Evolutionary conservation across 768 basidiomycete genomes (phyloP).

Genomic region (Mycena belliarum): DNA sequence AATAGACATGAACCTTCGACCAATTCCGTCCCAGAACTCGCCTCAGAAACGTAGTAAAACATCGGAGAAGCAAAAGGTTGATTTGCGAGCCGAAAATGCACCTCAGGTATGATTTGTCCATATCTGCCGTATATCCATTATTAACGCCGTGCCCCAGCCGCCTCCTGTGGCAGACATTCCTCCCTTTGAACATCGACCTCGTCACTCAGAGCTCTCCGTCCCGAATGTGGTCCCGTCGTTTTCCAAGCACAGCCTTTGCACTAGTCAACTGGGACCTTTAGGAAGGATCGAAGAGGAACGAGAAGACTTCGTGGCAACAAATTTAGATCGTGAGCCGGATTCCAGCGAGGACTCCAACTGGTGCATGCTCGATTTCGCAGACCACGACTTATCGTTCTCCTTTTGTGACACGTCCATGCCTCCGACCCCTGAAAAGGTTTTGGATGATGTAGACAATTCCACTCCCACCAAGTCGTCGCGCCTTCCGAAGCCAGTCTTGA

Average conservation of each 20-base stretch:
- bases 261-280: constrained; percentile 17
- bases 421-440: not conserved
- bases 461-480: constrained; percentile 20
- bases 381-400: constrained; percentile 12
- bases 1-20: constrained; percentile 11
- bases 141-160: not conserved
- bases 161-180: not conserved
- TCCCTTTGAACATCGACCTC: constrained; percentile 3
- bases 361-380: constrained; percentile 13
- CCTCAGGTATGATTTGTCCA: not conserved
- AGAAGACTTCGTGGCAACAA: constrained; percentile 2
- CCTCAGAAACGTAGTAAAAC: not conserved
- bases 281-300: constrained; percentile 23
- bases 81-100: constrained; percentile 3
- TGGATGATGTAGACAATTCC: not conserved
- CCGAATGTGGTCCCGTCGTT: constrained; percentile 21
- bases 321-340: not conserved
- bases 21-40: not conserved
- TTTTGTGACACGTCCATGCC: constrained; percentile 4
- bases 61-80: constrained; percentile 1
- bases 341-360: constrained; percentile 12
- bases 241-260: constrained; percentile 22
- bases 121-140: not conserved
- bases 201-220: constrained; percentile 10
- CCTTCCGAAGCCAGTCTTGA: constrained; percentile 27